Conservation (phyloP, 192 early-diverging fungal species). For the Dimargaris cristalligena region DNA sequence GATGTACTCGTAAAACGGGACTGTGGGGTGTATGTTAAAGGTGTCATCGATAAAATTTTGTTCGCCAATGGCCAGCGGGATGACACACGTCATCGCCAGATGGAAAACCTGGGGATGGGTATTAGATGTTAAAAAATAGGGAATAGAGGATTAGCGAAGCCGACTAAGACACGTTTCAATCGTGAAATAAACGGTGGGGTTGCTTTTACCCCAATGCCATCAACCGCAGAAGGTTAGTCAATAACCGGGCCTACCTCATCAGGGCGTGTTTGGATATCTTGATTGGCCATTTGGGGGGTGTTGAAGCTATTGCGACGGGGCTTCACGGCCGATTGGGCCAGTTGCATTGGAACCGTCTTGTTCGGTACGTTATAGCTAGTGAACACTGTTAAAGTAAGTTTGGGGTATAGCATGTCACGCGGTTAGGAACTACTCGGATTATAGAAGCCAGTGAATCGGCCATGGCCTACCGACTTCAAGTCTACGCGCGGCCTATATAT, state of each 20-base stretch:
- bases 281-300: too few species aligned
- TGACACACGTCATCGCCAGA: slow-evolving; percentile 39
- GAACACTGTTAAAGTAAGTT: not conserved
- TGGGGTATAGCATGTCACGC: too few species aligned
- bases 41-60: slow-evolving; percentile 85
- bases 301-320: not conserved
- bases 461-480: too few species aligned
- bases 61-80: slow-evolving; percentile 56
- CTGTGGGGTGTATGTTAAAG: slow-evolving; percentile 43
- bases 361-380: not conserved
- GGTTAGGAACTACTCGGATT: too few species aligned
- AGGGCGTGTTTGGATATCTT: not conserved
- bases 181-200: too few species aligned
- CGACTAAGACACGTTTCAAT: too few species aligned
- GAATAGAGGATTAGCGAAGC: too few species aligned
- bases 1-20: slow-evolving; percentile 4
- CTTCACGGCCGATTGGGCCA: not conserved
- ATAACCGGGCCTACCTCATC: slow-evolving; percentile 7
- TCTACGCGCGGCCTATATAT: too few species aligned
- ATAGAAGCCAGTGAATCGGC: too few species aligned
- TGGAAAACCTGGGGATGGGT: slow-evolving; percentile 39
- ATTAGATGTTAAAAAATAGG: too few species aligned
- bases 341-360: slow-evolving; percentile 1
- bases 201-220: too few species aligned
- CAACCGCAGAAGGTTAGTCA: too few species aligned